phyloP scores from a whole-genome alignment of 768 basidiomycete genomes.

The Daedaleopsis nitida region DNA sequence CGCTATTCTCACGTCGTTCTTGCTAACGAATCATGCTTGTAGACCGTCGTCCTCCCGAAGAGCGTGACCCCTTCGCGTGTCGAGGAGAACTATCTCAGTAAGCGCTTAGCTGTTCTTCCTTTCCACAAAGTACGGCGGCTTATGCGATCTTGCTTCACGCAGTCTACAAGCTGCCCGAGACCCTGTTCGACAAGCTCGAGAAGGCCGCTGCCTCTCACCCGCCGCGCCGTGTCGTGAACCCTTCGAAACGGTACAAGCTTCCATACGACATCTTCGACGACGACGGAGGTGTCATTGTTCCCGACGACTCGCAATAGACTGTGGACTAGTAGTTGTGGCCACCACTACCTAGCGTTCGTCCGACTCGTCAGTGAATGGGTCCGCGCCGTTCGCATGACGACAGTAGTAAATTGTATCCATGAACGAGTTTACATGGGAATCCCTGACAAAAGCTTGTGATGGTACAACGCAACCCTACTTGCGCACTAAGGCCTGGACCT shows the following conservation, averaged over 20 bases:
- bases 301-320: too few relatives aligned
- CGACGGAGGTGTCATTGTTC: constrained; percentile 25
- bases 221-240: constrained; percentile 58
- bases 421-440: too few relatives aligned
- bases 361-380: too few relatives aligned
- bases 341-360: too few relatives aligned
- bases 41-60: constrained; percentile 78
- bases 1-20: too few relatives aligned
- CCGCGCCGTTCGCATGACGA: too few relatives aligned
- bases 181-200: constrained; percentile 48
- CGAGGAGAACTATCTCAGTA: constrained; percentile 66
- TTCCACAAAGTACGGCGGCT: neutral
- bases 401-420: too few relatives aligned
- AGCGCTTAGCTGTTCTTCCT: constrained; percentile 24
- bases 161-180: constrained; percentile 39
- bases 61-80: constrained; percentile 71
- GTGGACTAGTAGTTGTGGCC: too few relatives aligned
- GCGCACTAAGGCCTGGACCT: too few relatives aligned
- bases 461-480: too few relatives aligned
- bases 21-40: neutral
- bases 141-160: neutral
- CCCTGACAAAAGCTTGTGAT: too few relatives aligned
- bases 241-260: constrained; percentile 61
- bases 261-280: constrained; percentile 65
- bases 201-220: constrained; percentile 53